Base-by-base conservation (phyloP, 176 grass and related monocot species). In the Tuctoria greenei region DNA sequence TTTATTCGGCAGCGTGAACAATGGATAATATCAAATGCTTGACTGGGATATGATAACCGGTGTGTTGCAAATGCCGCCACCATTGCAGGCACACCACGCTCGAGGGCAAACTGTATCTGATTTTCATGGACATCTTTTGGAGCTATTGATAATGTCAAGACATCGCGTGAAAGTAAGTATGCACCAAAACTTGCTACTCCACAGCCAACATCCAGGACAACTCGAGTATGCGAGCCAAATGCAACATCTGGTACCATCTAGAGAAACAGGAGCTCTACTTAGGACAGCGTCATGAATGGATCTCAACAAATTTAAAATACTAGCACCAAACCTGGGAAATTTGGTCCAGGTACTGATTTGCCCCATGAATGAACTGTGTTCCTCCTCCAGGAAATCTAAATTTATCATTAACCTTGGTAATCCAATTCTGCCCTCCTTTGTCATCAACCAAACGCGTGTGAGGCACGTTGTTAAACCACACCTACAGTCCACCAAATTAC, bases 351-450 rank as follows among this genome's bases (percentile, higher is more conserved):
- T 98, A 98, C 52, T 94, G 77, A 88, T 92, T 54, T 83, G 91
- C 86, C 76, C 91, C 95, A 79, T 94, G 91, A 78, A 94, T 92
- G 77, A 98, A 98, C 55, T 94, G 91, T 67, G 91, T 94, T 66
- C 91, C 95, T 17, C 95, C 95, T 52, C 91, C 91, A 82, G 91
- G 95, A 88, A 98, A 98, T 83, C 35, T 85, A 58, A 98, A 98
- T 72, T 94, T 94, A 60, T 98, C 84, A 55, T 94, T 92, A 70
- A 74, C 89, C 72, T 79, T 93, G 25, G 84, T 88, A 72, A 98
- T 98, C 95, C 91, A 98, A 79, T 94, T 98, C 60, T 98, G 95
- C 8, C 95, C 95, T 90, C 95, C 95, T 92, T 94, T 98, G 79
- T 98, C 91, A 84, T 98, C 95, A 76, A 98, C 91, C 82, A 98